Percentiles rank a stretch among this genome's conserved stretches.
Conservation (phyloP, 768 basidiomycete species). For the Collybiopsis confluens region DNA sequence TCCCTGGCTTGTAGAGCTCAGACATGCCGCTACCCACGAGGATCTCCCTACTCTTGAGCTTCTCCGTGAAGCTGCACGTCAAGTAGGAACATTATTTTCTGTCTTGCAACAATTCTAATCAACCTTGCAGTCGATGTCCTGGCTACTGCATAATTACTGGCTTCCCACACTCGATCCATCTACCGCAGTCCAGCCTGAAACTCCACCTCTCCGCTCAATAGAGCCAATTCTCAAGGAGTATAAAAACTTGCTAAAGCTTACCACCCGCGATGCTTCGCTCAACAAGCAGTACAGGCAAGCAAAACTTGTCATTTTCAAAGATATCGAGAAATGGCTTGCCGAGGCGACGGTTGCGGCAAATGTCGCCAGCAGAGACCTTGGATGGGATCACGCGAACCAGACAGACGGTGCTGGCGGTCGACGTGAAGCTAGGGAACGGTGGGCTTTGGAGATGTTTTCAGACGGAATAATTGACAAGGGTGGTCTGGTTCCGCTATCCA, state of each 20-base stretch:
- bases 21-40: conserved; percentile 96
- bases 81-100: conserved; percentile 37
- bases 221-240: conserved; percentile 69
- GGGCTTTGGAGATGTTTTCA: conserved; percentile 66
- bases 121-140: conserved; percentile 60
- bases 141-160: conserved; percentile 85
- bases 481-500: conserved; percentile 75
- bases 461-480: conserved; percentile 67
- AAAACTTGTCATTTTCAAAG: conserved; percentile 46
- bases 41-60: conserved; percentile 83
- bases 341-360: conserved; percentile 67
- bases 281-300: conserved; percentile 45
- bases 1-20: conserved; percentile 82
- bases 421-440: conserved; percentile 52
- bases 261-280: conserved; percentile 62
- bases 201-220: conserved; percentile 48
- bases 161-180: conserved; percentile 66
- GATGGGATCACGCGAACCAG: conserved; percentile 36
- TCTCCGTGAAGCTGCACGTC: conserved; percentile 69
- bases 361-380: conserved; percentile 39
- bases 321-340: conserved; percentile 74
- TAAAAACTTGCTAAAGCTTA: conserved; percentile 61
- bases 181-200: conserved; percentile 25
- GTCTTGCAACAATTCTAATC: conserved; percentile 2
- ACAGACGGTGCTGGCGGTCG: conserved; percentile 24